Base-by-base conservation (phyloP, 2,329 filamentous ascomycete species). In the Alternaria postmessia region DNA sequence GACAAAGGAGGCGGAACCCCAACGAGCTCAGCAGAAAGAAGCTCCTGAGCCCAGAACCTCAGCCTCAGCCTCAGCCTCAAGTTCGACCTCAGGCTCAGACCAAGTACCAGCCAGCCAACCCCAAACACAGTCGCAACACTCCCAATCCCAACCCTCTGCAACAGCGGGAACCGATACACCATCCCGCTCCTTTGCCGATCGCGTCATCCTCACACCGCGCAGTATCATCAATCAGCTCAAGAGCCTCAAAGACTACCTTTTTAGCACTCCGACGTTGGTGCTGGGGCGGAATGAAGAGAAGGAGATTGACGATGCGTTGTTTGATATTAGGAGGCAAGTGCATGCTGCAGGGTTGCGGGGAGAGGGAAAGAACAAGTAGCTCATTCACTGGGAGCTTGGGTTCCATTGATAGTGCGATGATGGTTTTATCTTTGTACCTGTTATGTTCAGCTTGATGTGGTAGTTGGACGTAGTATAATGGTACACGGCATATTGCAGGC, bases 231-330 rank as follows among this genome's bases (percentile, higher is more conserved):
- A 60, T 81, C 72, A 71, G 41, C 65, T 78, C 34, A 72, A 62
- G 57, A 63, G 58, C 38, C 82, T 90, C 43, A 83, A 80, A 62
- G 81, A 79, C 20, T 81, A 90, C 0, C 77, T 95, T 24, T 81
- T 83, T 20, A 84, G 88, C 64, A 64, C 59, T 5, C 68, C 67
- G 54, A 80, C 79, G 28, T 82, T 88, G 22, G 82, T 85, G 16
- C 78, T 96, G 42, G 87, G 87, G 16, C 84, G 87, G 11, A 82
- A 86, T 11, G 88, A 92, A 62, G 86, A 93, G 54, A 85, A 88
- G 60, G 84, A 89, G 73, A 84, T 95, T 66, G 92, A 95, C 72
- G 90, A 94, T 73, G 81, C 92, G 69, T 83, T 95, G 73, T 92
- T 94, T 81, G 90, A 94, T 75, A 87, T 94, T 65, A 89, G 91